Evolutionary conservation across 2,329 filamentous ascomycete species (phyloP), one percentile per base, ranked within the genome.

Genomic region (Myriosclerotinia duriaeana): DNA sequence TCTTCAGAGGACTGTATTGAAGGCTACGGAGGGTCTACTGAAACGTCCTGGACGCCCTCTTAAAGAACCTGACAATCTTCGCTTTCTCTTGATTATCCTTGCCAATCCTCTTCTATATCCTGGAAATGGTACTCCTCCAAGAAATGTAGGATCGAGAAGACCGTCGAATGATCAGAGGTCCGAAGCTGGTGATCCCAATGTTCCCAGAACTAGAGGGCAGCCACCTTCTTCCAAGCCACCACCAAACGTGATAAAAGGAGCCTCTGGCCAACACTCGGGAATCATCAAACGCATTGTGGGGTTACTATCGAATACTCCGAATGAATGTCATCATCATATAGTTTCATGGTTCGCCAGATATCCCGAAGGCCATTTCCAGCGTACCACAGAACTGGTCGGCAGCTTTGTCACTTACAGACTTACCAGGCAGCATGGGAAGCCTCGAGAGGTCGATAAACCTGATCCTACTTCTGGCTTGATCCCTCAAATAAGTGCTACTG

Each of bases 221-320:
- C 66, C 66, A 17, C 36, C 61, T 44, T 66, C 67, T 20, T 66
- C 68, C 15, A 58, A 53, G 36, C 65, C 36, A 30, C 52, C 58
- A 12, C 54, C 65, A 2, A 72, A 71, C 48, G 54, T 58, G 5
- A 64, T 44, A 15, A 73, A 70, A 65, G 72, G 74, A 34, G 73
- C 79, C 9, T 74, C 81, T 14, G 89, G 88, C 1, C 86, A 91
- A 67, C 90, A 96, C 77, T 93, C 91, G 2, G 90, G 89, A 5
- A 89, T 97, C 64, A 86, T 96, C 72, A 97, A 97, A 77, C 86
- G 93, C 48, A 88, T 96, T 50, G 77, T 96, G 36, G 93, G 93
- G 0, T 79, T 97, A 12, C 75, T 96, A 34, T 89, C 92, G 1
- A 92, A 96, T 76, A 81, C 91, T 15, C 84, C 91, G 0, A 85